Percentiles rank a stretch among this genome's conserved stretches.
phyloP scores from a whole-genome alignment of 352 stramenopile genomes.

The Phytophthora macrochlamydospora region DNA sequence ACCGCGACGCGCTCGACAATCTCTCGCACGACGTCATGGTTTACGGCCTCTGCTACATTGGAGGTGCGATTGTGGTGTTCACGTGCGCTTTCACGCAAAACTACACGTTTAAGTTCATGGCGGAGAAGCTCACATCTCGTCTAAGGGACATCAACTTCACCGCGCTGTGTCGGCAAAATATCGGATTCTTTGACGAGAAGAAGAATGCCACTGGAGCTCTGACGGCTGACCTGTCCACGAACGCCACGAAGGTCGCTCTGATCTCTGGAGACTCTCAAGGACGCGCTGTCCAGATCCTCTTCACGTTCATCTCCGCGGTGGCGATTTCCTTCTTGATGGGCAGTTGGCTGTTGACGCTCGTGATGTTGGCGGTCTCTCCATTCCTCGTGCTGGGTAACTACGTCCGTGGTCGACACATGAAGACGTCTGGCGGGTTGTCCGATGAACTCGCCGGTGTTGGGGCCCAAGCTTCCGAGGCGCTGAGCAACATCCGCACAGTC shows the following conservation, averaged over 20 bases:
- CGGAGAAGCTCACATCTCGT: conserved; percentile 46
- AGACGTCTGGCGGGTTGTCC: conserved; percentile 6
- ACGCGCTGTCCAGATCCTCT: conserved; percentile 41
- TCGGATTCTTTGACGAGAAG: conserved; percentile 73
- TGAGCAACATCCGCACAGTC: conserved; percentile 48
- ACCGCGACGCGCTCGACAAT: neutral
- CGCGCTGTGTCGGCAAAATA: conserved; percentile 32
- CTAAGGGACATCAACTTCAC: conserved; percentile 49
- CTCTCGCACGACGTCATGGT: conserved; percentile 41
- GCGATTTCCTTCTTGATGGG: conserved; percentile 59
- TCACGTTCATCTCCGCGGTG: conserved; percentile 47
- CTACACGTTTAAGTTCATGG: conserved; percentile 49
- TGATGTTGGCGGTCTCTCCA: conserved; percentile 63
- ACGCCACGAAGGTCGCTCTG: conserved; percentile 46
- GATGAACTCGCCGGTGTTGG: conserved; percentile 28
- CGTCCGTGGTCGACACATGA: conserved; percentile 35
- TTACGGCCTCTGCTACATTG: conserved; percentile 31
- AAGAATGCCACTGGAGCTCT: conserved; percentile 56
- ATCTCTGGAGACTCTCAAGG: conserved; percentile 48
- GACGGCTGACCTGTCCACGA: conserved; percentile 46
- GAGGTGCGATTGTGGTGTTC: conserved; percentile 28
- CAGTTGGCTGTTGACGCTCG: conserved; percentile 63
- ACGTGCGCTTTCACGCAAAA: conserved; percentile 36
- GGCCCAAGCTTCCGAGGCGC: conserved; percentile 41
- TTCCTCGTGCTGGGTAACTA: conserved; percentile 47